Conservation (phyloP, 352 stramenopile species). For the Phytophthora podocarpi region DNA sequence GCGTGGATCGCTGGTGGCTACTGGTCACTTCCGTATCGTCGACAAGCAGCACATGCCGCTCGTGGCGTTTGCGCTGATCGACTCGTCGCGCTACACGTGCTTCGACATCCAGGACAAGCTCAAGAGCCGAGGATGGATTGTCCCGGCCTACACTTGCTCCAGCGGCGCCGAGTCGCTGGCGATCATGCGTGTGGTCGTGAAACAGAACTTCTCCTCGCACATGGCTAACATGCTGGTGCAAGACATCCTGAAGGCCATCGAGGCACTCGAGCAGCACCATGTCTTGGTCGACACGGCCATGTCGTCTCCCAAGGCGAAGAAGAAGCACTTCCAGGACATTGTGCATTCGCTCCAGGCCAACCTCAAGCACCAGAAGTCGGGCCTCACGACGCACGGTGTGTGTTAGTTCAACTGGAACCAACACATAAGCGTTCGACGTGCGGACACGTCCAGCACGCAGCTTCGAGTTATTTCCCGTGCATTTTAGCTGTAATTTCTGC, state of each 20-base stretch:
- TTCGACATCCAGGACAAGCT: slow-evolving; percentile 93
- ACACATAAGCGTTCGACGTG: not conserved
- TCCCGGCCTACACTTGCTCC: slow-evolving; percentile 90
- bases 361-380: slow-evolving; percentile 77
- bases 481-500: slow-evolving; percentile 23
- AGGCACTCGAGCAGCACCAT: slow-evolving; percentile 81
- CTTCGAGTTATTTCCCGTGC: not conserved
- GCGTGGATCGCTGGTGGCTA: slow-evolving; percentile 71
- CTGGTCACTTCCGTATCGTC: slow-evolving; percentile 87
- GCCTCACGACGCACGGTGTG: slow-evolving; percentile 79
- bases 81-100: slow-evolving; percentile 81
- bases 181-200: slow-evolving; percentile 92
- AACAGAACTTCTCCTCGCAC: slow-evolving; percentile 90
- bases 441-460: not conserved
- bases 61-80: slow-evolving; percentile 86
- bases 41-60: slow-evolving; percentile 93
- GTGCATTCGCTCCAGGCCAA: slow-evolving; percentile 73
- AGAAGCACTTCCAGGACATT: slow-evolving; percentile 66
- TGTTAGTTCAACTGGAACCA: slow-evolving; percentile 45
- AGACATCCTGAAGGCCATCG: slow-evolving; percentile 87
- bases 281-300: slow-evolving; percentile 75
- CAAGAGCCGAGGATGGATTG: slow-evolving; percentile 87
- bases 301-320: slow-evolving; percentile 80
- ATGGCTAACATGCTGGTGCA: slow-evolving; percentile 90
- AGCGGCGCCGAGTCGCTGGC: slow-evolving; percentile 78